phyloP scores from a whole-genome alignment of 345 rosid genomes.

The Eucalyptus lansdowneana region DNA sequence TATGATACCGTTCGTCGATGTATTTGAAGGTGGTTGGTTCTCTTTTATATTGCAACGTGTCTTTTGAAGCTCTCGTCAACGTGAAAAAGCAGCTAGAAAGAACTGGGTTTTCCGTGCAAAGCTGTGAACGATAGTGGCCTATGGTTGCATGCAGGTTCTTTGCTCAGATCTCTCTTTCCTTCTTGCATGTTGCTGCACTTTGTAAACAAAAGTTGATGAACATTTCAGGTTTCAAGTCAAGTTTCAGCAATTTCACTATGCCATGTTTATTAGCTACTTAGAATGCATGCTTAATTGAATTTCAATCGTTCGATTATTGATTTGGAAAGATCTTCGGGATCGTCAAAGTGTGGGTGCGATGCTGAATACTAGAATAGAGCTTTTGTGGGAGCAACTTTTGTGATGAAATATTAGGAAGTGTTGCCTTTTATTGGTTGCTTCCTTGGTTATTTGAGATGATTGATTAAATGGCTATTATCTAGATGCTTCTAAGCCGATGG shows the following conservation, averaged over 20 bases:
- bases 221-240: background rate
- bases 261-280: background rate
- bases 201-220: background rate
- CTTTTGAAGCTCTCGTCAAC: conserved; percentile 81
- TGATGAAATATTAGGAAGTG: background rate
- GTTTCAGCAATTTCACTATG: background rate
- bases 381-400: background rate
- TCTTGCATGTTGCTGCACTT: background rate
- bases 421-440: background rate
- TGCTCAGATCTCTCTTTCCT: background rate
- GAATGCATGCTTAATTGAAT: background rate
- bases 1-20: conserved; percentile 63
- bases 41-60: conserved; percentile 82
- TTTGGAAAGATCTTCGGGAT: background rate
- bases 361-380: background rate
- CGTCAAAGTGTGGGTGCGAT: background rate
- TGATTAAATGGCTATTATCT: background rate
- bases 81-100: conserved; percentile 95
- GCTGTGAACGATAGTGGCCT: conserved; percentile 83
- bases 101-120: conserved; percentile 88
- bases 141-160: conserved; percentile 75
- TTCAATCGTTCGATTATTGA: background rate
- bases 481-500: conserved; percentile 87
- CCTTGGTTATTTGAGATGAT: background rate
- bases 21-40: conserved; percentile 83